A percentile compares a stretch with the other conserved stretches of the same genome.
phyloP scores from a whole-genome alignment of 2,329 filamentous ascomycete species.

The Ophiostoma perfectum region DNA sequence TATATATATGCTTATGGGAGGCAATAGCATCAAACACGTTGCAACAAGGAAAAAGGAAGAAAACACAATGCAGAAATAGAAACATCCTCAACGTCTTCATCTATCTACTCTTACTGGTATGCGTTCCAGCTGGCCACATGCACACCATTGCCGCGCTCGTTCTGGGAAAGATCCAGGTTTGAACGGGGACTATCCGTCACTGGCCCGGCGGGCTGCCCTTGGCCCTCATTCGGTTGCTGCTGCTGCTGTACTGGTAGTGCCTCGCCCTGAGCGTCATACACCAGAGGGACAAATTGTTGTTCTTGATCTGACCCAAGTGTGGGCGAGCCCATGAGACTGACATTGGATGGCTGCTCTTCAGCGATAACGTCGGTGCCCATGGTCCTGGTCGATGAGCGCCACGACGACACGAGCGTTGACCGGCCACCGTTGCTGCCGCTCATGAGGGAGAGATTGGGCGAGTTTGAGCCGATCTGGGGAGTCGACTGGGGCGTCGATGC shows the following conservation, averaged over 20 bases:
- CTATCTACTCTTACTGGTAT: slow-evolving; percentile 16
- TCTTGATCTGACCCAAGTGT: not conserved
- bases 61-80: too few species aligned
- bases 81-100: not conserved
- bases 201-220: not conserved
- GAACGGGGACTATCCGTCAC: slow-evolving; percentile 15
- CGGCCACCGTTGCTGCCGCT: slow-evolving; percentile 3
- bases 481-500: not conserved
- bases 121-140: slow-evolving; percentile 25
- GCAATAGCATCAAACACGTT: not conserved
- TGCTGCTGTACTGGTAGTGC: not conserved
- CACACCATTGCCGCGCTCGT: slow-evolving; percentile 17
- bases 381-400: slow-evolving; percentile 17
- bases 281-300: not conserved
- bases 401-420: slow-evolving; percentile 21
- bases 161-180: slow-evolving; percentile 22
- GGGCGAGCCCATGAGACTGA: not conserved
- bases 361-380: not conserved
- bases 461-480: slow-evolving; percentile 8
- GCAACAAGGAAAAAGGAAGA: not conserved
- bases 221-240: not conserved
- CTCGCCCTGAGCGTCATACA: not conserved
- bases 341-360: not conserved
- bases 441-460: slow-evolving; percentile 14
- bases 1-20: not conserved